These are phyloP conservation scores for Tephrocybe rancida DNA, from an alignment of 768 basidiomycete genomes.

Conservation along the genomic window DNA sequence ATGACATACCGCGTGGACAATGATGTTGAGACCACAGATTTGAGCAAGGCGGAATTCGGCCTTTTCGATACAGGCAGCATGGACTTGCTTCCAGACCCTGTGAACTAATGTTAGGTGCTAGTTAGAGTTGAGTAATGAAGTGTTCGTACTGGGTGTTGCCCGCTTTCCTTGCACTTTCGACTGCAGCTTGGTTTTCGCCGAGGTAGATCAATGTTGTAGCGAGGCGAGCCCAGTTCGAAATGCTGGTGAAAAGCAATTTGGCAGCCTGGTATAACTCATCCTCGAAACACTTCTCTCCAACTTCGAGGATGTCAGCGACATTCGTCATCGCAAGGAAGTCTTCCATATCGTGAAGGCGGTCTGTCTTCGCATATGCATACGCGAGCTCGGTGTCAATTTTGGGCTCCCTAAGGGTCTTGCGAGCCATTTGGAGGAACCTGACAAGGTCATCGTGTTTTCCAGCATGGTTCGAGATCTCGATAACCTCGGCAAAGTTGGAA, in stretches of 20 bases:
- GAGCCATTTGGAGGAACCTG: constrained; percentile 97
- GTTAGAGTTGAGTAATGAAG: neutral
- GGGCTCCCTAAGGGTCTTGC: constrained; percentile 94
- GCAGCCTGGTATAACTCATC: constrained; percentile 97
- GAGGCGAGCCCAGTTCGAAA: constrained; percentile 98
- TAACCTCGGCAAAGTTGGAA: constrained; percentile 91
- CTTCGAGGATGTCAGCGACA: constrained; percentile 94
- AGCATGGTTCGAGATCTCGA: constrained; percentile 93
- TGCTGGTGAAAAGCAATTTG: constrained; percentile 93
- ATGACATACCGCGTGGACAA: constrained; percentile 78
- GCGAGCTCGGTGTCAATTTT: constrained; percentile 98
- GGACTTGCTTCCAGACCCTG: constrained; percentile 99
- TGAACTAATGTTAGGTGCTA: constrained; percentile 10
- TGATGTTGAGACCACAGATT: constrained; percentile 97
- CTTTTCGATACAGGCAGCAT: constrained; percentile 98
- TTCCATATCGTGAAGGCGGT: constrained; percentile 98
- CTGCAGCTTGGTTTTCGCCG: constrained; percentile 96
- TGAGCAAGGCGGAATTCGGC: constrained; percentile 96
- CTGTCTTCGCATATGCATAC: constrained; percentile 97
- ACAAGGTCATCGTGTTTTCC: constrained; percentile 94
- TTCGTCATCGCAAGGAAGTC: constrained; percentile 99
- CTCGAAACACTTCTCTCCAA: constrained; percentile 99
- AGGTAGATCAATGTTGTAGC: constrained; percentile 99
- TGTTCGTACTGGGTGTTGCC: constrained; percentile 91
- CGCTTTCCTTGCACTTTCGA: constrained; percentile 98